Base-by-base conservation (phyloP, 1,284 basidiomycete genomes). In the Boletus hoseneyae region DNA sequence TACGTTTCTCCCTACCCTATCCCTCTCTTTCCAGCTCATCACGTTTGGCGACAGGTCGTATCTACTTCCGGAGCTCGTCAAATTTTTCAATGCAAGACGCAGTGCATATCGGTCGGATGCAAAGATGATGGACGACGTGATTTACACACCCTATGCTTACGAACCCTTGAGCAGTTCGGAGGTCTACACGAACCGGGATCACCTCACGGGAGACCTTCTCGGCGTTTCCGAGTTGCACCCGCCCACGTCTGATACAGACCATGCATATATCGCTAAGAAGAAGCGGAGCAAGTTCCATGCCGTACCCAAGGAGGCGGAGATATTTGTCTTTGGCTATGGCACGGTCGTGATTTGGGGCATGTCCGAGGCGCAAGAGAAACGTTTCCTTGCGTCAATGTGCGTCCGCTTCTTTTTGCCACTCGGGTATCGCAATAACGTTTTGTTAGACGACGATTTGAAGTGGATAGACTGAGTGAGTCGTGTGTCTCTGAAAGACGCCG, bases 321-420 rank as follows among this genome's bases (percentile, higher is more conserved):
- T 95, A 52, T 97, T 96, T 70, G 73, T 97, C 57, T 97, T 97
- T 71, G 83, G 89, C 57, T 97, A 97, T 68, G 94, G 94, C 16
- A 90, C 87, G 1, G 89, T 97, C 32, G 94, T 97, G 19, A 90
- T 97, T 47, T 97, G 94, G 95, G 94, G 94, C 23, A 97, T 97
- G 94, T 89, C 91, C 11, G 87, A 95, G 64, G 75, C 82, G 9
- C 91, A 97, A 65, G 94, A 97, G 71, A 90, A 84, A 66, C 76
- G 92, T 4, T 93, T 97, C 62, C 70, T 96, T 52, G 84, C 87
- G 35, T 93, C 90, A 30, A 78, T 97, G 89, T 94, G 67, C 70
- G 91, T 75, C 29, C 33, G 36, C 47, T n/a, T 32, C 40, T 51
- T 42, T 37, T 39, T 42, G 36, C 43, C 43, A 47, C 8, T 42